Evolutionary conservation across 192 early-diverging fungal species (phyloP).

Genomic region (Coemansia sp.): DNA sequence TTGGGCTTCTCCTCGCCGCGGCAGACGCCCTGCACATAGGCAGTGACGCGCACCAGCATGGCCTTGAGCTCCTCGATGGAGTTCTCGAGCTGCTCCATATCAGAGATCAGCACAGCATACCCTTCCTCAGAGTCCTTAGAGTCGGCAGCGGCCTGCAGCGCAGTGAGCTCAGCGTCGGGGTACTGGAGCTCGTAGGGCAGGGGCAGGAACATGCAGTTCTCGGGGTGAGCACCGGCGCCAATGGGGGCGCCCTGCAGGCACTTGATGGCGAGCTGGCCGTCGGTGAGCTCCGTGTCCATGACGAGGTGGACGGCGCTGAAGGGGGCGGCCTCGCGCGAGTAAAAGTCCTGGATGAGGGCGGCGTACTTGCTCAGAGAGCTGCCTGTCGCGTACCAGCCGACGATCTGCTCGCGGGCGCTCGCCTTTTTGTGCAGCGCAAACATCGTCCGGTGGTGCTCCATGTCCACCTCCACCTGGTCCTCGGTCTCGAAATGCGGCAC

Average conservation of each 20-base stretch:
- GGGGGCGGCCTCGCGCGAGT: constrained; percentile 74
- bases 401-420: constrained; percentile 84
- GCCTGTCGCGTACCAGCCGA: constrained; percentile 93
- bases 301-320: constrained; percentile 78
- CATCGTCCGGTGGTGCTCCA: constrained; percentile 87
- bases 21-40: constrained; percentile 65
- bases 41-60: constrained; percentile 81
- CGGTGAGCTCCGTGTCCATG: constrained; percentile 80
- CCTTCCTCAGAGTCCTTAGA: constrained; percentile 49
- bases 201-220: constrained; percentile 86
- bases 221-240: constrained; percentile 70
- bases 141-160: constrained; percentile 50
- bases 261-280: constrained; percentile 70
- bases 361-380: constrained; percentile 65
- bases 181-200: constrained; percentile 88
- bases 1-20: constrained; percentile 53
- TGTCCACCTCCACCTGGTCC: constrained; percentile 82
- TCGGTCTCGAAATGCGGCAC: constrained; percentile 77
- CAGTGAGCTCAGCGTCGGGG: constrained; percentile 86
- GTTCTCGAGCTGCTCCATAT: constrained; percentile 90
- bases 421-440: constrained; percentile 85
- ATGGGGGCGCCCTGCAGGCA: constrained; percentile 73
- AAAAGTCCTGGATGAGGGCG: constrained; percentile 78
- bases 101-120: constrained; percentile 65
- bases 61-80: constrained; percentile 73